These are phyloP conservation scores for Lachancea nothofagi DNA, from an alignment of 805 yeast genomes.

Conservation along the genomic window DNA sequence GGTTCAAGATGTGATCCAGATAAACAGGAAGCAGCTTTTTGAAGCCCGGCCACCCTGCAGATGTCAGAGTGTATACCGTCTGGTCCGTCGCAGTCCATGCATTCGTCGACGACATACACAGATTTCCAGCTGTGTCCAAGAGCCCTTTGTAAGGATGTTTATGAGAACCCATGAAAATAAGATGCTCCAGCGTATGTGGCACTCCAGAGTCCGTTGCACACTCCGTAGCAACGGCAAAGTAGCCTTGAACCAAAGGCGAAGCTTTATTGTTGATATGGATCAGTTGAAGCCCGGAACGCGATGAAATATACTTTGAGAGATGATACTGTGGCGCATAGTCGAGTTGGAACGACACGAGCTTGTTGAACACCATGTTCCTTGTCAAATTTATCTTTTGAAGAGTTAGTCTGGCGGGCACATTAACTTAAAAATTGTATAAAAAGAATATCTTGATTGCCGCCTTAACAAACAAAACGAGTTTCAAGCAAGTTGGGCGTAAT, in stretches of 20 bases:
- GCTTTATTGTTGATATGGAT: conserved; percentile 66
- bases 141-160: conserved; percentile 88
- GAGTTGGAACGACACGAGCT: conserved; percentile 50
- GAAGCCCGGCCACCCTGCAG: conserved; percentile 98
- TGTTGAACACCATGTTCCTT: conserved; percentile 33
- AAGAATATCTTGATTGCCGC: too few species aligned
- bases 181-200: conserved; percentile 94
- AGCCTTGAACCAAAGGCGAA: conserved; percentile 88
- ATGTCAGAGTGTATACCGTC: conserved; percentile 83
- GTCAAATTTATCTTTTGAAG: background rate
- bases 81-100: conserved; percentile 98
- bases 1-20: conserved; percentile 77
- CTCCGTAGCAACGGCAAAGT: conserved; percentile 93
- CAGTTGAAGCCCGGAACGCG: conserved; percentile 75
- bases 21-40: conserved; percentile 77
- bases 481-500: too few species aligned
- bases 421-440: too few species aligned
- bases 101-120: conserved; percentile 79
- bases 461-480: too few species aligned
- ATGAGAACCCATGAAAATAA: conserved; percentile 89
- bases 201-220: conserved; percentile 81
- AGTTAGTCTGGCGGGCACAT: too few species aligned
- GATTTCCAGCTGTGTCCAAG: conserved; percentile 78
- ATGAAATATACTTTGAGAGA: conserved; percentile 71
- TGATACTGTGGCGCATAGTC: conserved; percentile 65